Conservation (phyloP, 371 early-diverging fungal genomes). For the Saksenaea oblongispora region DNA sequence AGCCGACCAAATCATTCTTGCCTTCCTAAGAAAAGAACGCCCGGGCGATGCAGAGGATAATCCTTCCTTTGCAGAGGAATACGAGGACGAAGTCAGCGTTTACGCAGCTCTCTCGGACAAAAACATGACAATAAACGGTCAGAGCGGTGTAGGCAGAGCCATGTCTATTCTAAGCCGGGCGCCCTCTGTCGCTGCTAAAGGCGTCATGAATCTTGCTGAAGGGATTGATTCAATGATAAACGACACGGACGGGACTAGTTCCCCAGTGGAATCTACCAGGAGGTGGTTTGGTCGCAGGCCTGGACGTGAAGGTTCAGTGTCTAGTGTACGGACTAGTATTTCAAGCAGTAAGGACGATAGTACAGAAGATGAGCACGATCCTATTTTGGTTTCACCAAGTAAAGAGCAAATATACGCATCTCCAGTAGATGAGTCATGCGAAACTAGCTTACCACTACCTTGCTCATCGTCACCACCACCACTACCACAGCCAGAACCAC, state of each 20-base stretch:
- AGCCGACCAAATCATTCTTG: conserved; percentile 31
- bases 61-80: conserved; percentile 41
- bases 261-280: conserved; percentile 11
- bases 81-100: conserved; percentile 26
- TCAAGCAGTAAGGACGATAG: conserved; percentile 6
- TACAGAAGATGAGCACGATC: conserved; percentile 4
- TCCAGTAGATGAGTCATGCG: conserved; percentile 2
- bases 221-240: neutral
- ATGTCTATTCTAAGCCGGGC: conserved; percentile 22
- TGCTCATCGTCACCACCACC: neutral
- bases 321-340: conserved; percentile 18
- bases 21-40: conserved; percentile 47
- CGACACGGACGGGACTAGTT: conserved; percentile 12
- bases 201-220: conserved; percentile 8
- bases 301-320: conserved; percentile 29
- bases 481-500: neutral
- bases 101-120: conserved; percentile 16
- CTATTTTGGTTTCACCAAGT: neutral
- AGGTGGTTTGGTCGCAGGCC: conserved; percentile 16
- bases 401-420: neutral
- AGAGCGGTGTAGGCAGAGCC: conserved; percentile 19
- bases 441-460: neutral
- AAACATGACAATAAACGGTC: neutral
- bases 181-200: conserved; percentile 19
- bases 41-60: conserved; percentile 13